Percentiles rank a stretch among this genome's conserved stretches.
Conservation (phyloP, 495 filamentous ascomycete genomes). For the Talaromyces liani region DNA sequence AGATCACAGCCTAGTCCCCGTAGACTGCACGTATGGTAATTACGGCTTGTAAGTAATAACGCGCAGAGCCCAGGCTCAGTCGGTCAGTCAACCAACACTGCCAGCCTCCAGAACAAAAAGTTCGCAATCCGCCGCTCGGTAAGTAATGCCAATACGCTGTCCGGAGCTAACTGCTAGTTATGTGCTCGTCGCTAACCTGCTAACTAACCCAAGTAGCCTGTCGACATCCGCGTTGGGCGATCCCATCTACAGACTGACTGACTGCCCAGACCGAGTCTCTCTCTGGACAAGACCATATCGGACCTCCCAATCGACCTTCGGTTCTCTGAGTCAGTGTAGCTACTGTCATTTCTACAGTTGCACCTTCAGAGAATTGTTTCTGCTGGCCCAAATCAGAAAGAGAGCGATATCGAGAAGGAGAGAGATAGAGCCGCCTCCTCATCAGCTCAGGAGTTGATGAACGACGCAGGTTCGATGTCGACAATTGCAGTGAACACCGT, state of each 20-base stretch:
- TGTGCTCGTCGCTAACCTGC: background rate
- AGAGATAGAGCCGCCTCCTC: background rate
- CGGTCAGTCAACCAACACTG: background rate
- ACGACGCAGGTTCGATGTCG: slow-evolving; percentile 6
- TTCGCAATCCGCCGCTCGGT: background rate
- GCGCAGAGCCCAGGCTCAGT: background rate
- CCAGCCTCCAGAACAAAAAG: background rate
- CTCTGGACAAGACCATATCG: background rate
- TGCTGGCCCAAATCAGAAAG: background rate
- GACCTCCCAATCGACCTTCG: background rate
- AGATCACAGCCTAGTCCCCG: background rate
- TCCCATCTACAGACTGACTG: background rate
- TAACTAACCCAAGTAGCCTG: background rate
- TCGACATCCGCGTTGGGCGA: background rate
- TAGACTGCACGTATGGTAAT: background rate
- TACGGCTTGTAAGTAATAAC: slow-evolving; percentile 5
- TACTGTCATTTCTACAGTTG: background rate
- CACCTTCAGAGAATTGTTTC: background rate
- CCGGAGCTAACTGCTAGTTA: background rate
- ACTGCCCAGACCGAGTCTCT: background rate
- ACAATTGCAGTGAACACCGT: background rate
- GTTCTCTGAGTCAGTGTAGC: background rate
- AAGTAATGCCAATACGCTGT: background rate
- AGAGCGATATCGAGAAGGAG: background rate
- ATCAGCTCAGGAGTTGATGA: slow-evolving; percentile 7